phyloP scores from a whole-genome alignment of 805 yeast genomes.

The Starmera amethionina region DNA sequence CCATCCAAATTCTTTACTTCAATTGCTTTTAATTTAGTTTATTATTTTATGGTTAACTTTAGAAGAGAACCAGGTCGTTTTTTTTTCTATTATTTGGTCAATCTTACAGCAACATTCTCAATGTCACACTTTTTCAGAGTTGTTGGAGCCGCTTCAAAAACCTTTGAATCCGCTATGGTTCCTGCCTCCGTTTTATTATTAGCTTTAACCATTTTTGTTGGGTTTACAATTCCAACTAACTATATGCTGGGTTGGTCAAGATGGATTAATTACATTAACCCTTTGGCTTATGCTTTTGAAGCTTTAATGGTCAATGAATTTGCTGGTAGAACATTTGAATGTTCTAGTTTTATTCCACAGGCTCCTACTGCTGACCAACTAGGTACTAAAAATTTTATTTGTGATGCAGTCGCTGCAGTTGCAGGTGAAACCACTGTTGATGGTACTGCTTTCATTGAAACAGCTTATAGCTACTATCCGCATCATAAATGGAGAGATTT shows the following conservation, averaged over 20 bases:
- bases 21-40: slow-evolving; percentile 37
- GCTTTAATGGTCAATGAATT: slow-evolving; percentile 51
- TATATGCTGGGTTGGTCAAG: slow-evolving; percentile 55
- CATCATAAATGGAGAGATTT: slow-evolving; percentile 53
- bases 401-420: slow-evolving; percentile 46
- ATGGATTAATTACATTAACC: slow-evolving; percentile 55
- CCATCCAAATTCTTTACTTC: slow-evolving; percentile 39
- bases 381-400: slow-evolving; percentile 28
- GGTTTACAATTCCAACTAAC: slow-evolving; percentile 48
- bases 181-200: slow-evolving; percentile 44
- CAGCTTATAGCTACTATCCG: slow-evolving; percentile 33
- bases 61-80: slow-evolving; percentile 42
- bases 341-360: slow-evolving; percentile 40
- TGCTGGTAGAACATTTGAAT: slow-evolving; percentile 32
- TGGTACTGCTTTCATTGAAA: slow-evolving; percentile 40
- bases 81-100: slow-evolving; percentile 40
- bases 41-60: slow-evolving; percentile 45
- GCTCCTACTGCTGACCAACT: slow-evolving; percentile 18
- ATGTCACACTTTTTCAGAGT: slow-evolving; percentile 49
- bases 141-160: slow-evolving; percentile 37
- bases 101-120: slow-evolving; percentile 31
- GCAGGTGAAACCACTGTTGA: slow-evolving; percentile 39
- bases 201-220: slow-evolving; percentile 41
- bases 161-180: slow-evolving; percentile 46
- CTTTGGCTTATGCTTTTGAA: slow-evolving; percentile 49